phyloP scores from a whole-genome alignment of 2,329 filamentous ascomycete genomes.

The Colletotrichum gigasporum region DNA sequence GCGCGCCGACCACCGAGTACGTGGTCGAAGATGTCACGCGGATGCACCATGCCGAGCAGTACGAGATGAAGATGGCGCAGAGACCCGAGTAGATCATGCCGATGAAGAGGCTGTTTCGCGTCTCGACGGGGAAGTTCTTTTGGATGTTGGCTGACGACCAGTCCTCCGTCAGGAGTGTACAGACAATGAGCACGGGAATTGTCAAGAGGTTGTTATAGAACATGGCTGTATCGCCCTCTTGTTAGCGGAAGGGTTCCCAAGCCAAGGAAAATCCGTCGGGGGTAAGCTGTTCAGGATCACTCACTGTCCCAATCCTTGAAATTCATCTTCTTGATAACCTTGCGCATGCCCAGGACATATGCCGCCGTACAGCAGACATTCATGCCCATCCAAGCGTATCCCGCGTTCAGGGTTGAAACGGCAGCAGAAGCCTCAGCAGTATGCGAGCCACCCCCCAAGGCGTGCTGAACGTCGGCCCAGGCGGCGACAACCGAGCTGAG shows the following conservation, averaged over 20 bases:
- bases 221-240: slow-evolving; percentile 74
- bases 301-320: slow-evolving; percentile 99
- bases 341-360: slow-evolving; percentile 93
- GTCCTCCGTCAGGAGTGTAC: slow-evolving; percentile 86
- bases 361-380: slow-evolving; percentile 95
- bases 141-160: slow-evolving; percentile 88
- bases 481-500: slow-evolving; percentile 93
- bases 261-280: background rate
- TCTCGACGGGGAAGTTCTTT: slow-evolving; percentile 87
- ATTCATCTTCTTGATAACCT: slow-evolving; percentile 99
- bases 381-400: slow-evolving; percentile 97
- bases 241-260: slow-evolving; percentile 36
- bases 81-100: slow-evolving; percentile 96
- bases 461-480: slow-evolving; percentile 95
- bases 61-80: slow-evolving; percentile 97
- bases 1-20: slow-evolving; percentile 96
- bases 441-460: slow-evolving; percentile 67
- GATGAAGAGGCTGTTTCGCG: slow-evolving; percentile 80
- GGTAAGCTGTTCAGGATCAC: slow-evolving; percentile 48
- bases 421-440: slow-evolving; percentile 73
- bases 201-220: slow-evolving; percentile 99
- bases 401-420: slow-evolving; percentile 90
- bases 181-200: slow-evolving; percentile 87
- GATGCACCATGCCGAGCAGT: slow-evolving; percentile 98
- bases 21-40: slow-evolving; percentile 97